A percentile compares a stretch with the other conserved stretches of the same genome.
Conservation (phyloP, 2,329 filamentous ascomycete genomes). For the Xenosphaeropsis pyriputrescens region DNA sequence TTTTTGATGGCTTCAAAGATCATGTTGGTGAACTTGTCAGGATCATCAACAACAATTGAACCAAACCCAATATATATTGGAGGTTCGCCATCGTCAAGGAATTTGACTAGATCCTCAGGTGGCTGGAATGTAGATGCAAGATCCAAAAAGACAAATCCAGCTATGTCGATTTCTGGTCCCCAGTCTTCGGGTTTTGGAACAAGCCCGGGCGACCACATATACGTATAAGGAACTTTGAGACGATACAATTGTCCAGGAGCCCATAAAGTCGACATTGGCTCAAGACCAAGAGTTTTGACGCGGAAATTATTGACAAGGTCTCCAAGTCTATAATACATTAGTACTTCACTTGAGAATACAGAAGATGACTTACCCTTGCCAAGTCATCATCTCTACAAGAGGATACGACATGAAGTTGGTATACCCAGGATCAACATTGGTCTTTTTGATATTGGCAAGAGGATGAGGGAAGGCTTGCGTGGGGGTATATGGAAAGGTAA, state of each 20-base stretch:
- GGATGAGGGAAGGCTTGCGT: conserved; percentile 61
- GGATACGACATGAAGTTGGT: conserved; percentile 73
- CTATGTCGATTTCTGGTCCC: conserved; percentile 56
- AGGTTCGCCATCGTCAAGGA: conserved; percentile 37
- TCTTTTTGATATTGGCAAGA: conserved; percentile 58
- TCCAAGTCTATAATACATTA: conserved; percentile 32
- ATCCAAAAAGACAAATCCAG: conserved; percentile 68
- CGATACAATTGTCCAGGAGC: conserved; percentile 60
- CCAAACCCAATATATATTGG: conserved; percentile 68
- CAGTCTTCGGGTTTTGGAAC: conserved; percentile 55
- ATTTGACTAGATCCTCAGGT: conserved; percentile 35
- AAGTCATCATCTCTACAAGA: conserved; percentile 74
- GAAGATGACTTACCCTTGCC: conserved; percentile 50
- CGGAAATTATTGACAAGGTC: conserved; percentile 67
- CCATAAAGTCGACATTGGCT: conserved; percentile 64
- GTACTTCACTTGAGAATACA: conserved; percentile 1
- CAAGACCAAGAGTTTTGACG: conserved; percentile 50
- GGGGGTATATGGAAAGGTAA: conserved; percentile 72
- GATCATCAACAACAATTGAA: conserved; percentile 61
- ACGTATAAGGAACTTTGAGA: conserved; percentile 61
- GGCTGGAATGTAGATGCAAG: conserved; percentile 46
- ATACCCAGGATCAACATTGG: conserved; percentile 57
- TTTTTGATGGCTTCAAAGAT: conserved; percentile 54
- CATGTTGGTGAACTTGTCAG: conserved; percentile 51
- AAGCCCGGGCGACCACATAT: conserved; percentile 53